Conservation (phyloP, 306 rosid genomes). For the Parietaria judaica region DNA sequence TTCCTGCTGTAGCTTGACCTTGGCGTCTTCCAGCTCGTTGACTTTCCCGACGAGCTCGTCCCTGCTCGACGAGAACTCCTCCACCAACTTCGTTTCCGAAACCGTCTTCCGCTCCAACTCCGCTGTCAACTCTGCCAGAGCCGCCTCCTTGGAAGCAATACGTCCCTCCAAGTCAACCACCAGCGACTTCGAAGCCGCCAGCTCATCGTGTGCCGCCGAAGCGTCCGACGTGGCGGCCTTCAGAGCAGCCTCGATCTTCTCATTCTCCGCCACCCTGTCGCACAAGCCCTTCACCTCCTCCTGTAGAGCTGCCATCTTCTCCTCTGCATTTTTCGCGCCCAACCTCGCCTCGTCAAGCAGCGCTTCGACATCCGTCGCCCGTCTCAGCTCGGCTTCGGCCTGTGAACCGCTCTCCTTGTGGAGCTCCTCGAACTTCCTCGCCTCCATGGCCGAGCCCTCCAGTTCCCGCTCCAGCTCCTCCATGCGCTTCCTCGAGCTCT, state of each 20-base stretch:
- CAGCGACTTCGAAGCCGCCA: conserved; percentile 57
- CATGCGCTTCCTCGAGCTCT: conserved; percentile 54
- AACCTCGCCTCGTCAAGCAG: conserved; percentile 58
- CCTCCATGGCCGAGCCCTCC: conserved; percentile 47
- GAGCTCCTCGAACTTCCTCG: conserved; percentile 65
- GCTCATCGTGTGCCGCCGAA: conserved; percentile 59
- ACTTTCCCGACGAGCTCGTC: conserved; percentile 56
- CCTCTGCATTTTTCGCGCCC: conserved; percentile 51
- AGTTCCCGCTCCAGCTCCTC: conserved; percentile 59
- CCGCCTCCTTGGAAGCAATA: conserved; percentile 48
- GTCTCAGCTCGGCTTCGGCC: conserved; percentile 67
- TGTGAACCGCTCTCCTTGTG: conserved; percentile 73
- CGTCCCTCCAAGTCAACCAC: conserved; percentile 40
- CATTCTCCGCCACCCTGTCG: conserved; percentile 59
- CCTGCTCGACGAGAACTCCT: conserved; percentile 64
- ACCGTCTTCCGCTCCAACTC: conserved; percentile 47
- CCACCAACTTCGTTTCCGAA: conserved; percentile 60
- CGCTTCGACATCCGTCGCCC: conserved; percentile 61
- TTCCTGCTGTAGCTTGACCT: conserved; percentile 55
- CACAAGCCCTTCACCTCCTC: conserved; percentile 66
- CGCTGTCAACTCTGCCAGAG: conserved; percentile 40
- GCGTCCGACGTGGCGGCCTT: conserved; percentile 54
- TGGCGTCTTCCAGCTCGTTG: conserved; percentile 55
- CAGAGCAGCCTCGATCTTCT: conserved; percentile 69
- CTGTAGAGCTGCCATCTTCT: conserved; percentile 54